Conservation (phyloP, 805 yeast genomes). For the Vanderwaltozyma tropicalis region DNA sequence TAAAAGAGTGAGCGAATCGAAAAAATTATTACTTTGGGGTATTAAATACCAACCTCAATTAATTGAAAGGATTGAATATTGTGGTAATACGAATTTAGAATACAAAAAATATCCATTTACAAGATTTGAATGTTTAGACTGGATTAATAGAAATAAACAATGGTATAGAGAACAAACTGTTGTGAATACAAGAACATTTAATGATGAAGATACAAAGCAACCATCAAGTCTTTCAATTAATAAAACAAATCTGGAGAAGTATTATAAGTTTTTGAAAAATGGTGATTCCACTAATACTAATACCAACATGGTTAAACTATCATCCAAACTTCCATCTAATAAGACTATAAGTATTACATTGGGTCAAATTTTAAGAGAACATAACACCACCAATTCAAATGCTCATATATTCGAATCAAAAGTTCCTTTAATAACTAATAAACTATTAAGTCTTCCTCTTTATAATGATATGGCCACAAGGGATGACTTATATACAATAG, state of each 20-base stretch:
- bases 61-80: slow-evolving; percentile 5
- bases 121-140: slow-evolving; percentile 18
- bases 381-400: background rate
- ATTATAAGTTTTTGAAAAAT: slow-evolving; percentile 9
- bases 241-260: slow-evolving; percentile 10
- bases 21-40: slow-evolving; percentile 19
- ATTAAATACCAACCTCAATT: slow-evolving; percentile 13
- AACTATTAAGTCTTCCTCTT: slow-evolving; percentile 15
- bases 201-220: too few relatives aligned
- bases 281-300: background rate
- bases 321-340: slow-evolving; percentile 1
- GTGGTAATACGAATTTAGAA: slow-evolving; percentile 1
- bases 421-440: slow-evolving; percentile 15
- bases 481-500: slow-evolving; percentile 13
- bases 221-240: background rate
- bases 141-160: slow-evolving; percentile 15
- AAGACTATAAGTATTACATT: slow-evolving; percentile 18
- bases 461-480: slow-evolving; percentile 6
- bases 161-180: slow-evolving; percentile 20
- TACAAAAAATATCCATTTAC: slow-evolving; percentile 18
- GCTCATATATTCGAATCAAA: slow-evolving; percentile 17
- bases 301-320: slow-evolving; percentile 2
- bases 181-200: background rate
- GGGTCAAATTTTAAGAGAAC: slow-evolving; percentile 15
- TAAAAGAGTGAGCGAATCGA: slow-evolving; percentile 19